Evolutionary conservation across 345 rosid genomes (phyloP).

Genomic region (Brassica carinata): DNA sequence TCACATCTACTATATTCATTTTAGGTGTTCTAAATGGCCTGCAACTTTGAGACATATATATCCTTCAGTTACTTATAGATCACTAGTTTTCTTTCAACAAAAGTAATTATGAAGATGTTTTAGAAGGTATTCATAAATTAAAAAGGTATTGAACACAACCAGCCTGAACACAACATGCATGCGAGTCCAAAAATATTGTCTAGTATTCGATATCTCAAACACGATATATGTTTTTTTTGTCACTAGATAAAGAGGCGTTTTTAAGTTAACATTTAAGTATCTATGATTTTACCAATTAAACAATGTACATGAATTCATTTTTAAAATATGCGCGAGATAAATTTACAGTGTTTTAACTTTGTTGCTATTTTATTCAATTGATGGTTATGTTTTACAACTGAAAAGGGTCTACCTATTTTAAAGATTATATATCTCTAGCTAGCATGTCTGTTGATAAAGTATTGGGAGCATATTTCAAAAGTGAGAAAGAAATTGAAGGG

Average conservation of each 20-base stretch:
- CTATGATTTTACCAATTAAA: not conserved
- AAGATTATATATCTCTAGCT: conserved; percentile 13
- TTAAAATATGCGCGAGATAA: not conserved
- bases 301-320: not conserved
- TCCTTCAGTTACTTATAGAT: not conserved
- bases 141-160: not conserved
- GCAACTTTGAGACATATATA: not conserved
- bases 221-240: not conserved
- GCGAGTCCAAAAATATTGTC: not conserved
- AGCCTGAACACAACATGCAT: not conserved
- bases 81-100: not conserved
- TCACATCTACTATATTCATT: not conserved
- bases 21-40: not conserved
- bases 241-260: not conserved
- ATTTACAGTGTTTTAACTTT: not conserved
- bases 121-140: not conserved
- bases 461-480: conserved; percentile 33
- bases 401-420: not conserved
- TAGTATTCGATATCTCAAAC: not conserved
- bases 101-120: not conserved
- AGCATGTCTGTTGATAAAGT: conserved; percentile 24
- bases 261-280: not conserved
- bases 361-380: not conserved
- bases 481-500: conserved; percentile 31
- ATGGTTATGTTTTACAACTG: not conserved